Evolutionary conservation across 1,284 basidiomycete species (phyloP).

Genomic region (Naganishia albida): DNA sequence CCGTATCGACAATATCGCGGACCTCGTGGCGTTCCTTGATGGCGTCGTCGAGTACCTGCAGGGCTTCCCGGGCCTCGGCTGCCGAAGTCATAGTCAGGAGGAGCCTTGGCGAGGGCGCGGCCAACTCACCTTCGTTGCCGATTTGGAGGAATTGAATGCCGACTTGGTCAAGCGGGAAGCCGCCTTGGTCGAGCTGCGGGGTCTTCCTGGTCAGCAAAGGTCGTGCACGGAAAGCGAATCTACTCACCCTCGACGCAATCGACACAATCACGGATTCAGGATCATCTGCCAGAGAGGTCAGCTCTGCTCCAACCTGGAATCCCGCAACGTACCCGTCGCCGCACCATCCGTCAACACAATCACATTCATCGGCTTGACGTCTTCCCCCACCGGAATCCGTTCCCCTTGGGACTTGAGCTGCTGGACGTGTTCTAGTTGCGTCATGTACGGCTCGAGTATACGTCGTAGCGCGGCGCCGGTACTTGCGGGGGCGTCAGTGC

Average conservation of each 20-base stretch:
- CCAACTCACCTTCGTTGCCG: conserved; percentile 44
- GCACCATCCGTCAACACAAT: conserved; percentile 36
- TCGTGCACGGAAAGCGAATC: not conserved
- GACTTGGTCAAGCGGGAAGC: conserved; percentile 52
- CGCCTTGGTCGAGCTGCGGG: conserved; percentile 48
- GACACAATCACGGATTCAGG: conserved; percentile 36
- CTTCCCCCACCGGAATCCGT: conserved; percentile 26
- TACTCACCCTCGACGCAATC: conserved; percentile 3
- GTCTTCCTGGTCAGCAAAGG: not conserved
- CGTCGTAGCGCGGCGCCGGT: conserved; percentile 45
- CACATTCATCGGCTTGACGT: conserved; percentile 48
- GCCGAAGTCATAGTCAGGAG: not conserved
- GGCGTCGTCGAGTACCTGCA: conserved; percentile 52
- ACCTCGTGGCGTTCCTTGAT: conserved; percentile 43
- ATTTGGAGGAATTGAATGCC: conserved; percentile 55
- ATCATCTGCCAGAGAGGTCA: conserved; percentile 30
- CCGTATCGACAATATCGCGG: conserved; percentile 51
- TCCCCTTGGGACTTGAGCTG: conserved; percentile 13
- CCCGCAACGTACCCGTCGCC: conserved; percentile 34
- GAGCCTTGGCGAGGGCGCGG: not conserved
- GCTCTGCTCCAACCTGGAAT: not conserved
- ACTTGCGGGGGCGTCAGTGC: conserved; percentile 31
- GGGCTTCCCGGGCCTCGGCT: conserved; percentile 41
- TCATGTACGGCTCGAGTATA: conserved; percentile 51
- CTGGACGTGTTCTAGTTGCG: conserved; percentile 40